Base-by-base conservation (phyloP, 495 filamentous ascomycete species). In the Baudoinia panamericana region DNA sequence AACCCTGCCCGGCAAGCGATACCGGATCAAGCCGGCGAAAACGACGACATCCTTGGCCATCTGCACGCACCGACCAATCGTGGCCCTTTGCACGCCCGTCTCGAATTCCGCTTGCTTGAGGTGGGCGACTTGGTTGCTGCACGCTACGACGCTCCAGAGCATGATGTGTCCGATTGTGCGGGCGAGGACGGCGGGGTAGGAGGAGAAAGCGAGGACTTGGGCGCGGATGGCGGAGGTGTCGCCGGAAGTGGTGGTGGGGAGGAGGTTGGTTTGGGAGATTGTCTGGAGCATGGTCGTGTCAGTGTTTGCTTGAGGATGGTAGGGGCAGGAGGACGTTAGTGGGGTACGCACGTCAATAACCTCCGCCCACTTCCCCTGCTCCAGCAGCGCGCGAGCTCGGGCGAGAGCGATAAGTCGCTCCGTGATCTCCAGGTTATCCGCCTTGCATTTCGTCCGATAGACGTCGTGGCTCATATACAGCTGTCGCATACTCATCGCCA, bases 1-100 rank as follows among this genome's bases (percentile, higher is more conserved):
- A 25, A 93, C 70, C 51, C 70, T 67, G 19, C 75, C 70, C 8
- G 75, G 72, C 49, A 95, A 66, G 44, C 87, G 76, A 60, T 93
- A 97, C 56, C 84, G 78, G 52, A 97, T 73, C 70, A 93, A 77
- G 20, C 90, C 87, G 11, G 88, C 88, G 64, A 94, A 97, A 24
- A 92, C 76, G 69, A 88, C 92, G 41, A 93, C 58, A 62, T 94
- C 90, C 54, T 82, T 80, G 35, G 78, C 84, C 55, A 75, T 80
- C 51, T 77, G 71, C 58, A 80, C 72, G 50, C 93, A 62, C 50
- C 78, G 65, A 28, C 78, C 74, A 16, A 78, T 69, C 60, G 90
- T 71, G 40, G 70, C 68, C 41, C 72, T 67, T 48, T 76, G 77
- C 45, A 76, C 78, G 39, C 78, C 72, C 39, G 72, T 85, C 37